These are phyloP conservation scores for Populus hybrid DNA, from an alignment of 441 rosid species.

Conservation along the genomic window DNA sequence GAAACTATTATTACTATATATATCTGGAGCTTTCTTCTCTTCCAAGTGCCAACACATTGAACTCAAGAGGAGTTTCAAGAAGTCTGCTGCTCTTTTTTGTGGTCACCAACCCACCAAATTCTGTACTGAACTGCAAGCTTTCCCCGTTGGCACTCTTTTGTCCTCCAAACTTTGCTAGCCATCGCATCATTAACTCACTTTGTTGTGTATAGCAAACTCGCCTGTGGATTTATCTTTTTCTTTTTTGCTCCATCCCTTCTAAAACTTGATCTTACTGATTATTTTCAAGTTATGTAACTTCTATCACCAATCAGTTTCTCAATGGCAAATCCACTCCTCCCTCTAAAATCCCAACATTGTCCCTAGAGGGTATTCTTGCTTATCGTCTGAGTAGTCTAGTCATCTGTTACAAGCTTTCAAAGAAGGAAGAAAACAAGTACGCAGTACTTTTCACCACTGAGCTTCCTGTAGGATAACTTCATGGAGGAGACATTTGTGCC, in stretches of 20 bases:
- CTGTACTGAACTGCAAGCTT: neutral
- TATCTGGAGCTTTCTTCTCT: conserved; percentile 13
- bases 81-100: neutral
- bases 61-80: neutral
- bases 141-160: neutral
- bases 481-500: conserved; percentile 93
- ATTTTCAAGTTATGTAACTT: conserved; percentile 7
- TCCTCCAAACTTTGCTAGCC: neutral
- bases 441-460: neutral
- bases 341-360: conserved; percentile 2
- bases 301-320: neutral
- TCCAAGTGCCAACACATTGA: conserved; percentile 13
- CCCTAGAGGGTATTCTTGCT: neutral
- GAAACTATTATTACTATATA: conserved; percentile 16
- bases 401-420: neutral
- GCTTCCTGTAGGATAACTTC: neutral
- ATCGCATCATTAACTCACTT: neutral
- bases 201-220: neutral
- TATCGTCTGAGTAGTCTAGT: neutral
- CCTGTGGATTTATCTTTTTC: conserved; percentile 3
- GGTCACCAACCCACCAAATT: neutral
- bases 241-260: neutral
- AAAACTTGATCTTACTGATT: neutral
- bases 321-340: neutral
- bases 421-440: neutral